These are phyloP conservation scores for Tetrahymena thermophila DNA, from an alignment of 73 alveolate genomes.

Conservation along the genomic window DNA sequence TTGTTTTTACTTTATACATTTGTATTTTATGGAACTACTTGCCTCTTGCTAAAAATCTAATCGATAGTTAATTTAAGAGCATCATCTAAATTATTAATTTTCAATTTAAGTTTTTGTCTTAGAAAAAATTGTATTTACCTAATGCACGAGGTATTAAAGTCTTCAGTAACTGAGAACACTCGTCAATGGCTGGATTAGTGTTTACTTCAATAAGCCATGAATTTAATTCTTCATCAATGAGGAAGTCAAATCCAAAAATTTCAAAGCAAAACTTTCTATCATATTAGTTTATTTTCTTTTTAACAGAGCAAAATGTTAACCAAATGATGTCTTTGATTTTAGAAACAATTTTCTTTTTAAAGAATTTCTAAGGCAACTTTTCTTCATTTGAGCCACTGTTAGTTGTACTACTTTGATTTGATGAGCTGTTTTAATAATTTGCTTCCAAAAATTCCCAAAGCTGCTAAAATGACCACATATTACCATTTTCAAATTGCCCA, in stretches of 20 bases:
- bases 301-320: constrained; percentile 53
- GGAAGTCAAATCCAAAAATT: constrained; percentile 89
- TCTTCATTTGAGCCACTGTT: not conserved
- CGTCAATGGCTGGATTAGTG: constrained; percentile 90
- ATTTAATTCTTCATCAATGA: constrained; percentile 76
- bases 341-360: constrained; percentile 51
- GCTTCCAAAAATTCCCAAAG: constrained; percentile 54
- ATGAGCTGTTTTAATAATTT: constrained; percentile 25
- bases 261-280: constrained; percentile 84
- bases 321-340: constrained; percentile 59
- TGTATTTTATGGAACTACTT: not conserved
- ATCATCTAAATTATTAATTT: constrained; percentile 48
- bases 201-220: constrained; percentile 91
- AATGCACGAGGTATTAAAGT: constrained; percentile 73
- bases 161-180: constrained; percentile 68
- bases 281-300: constrained; percentile 44
- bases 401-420: not conserved
- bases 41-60: not conserved
- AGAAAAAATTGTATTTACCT: constrained; percentile 3
- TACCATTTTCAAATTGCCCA: constrained; percentile 67
- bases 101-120: not conserved
- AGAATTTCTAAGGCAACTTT: constrained; percentile 51
- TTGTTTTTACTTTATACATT: not conserved
- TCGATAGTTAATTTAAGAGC: constrained; percentile 44
- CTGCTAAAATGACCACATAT: constrained; percentile 63